Base-by-base conservation (phyloP, 148 eudicot species). In the Camellia granthamiana region DNA sequence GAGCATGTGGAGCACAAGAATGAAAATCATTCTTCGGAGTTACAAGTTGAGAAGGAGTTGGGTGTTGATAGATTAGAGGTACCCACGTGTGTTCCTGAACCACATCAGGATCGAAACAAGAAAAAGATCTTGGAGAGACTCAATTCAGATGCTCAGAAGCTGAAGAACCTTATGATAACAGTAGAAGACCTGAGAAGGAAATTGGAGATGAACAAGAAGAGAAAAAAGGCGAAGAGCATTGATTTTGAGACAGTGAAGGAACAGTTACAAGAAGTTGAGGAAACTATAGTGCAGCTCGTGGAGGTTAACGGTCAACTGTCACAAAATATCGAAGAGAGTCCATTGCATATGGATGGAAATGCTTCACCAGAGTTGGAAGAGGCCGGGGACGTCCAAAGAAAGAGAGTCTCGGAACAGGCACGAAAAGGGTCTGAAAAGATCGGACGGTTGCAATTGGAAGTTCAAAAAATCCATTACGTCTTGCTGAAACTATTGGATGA, bases 401-500 rank as follows among this genome's bases (percentile, higher is more conserved):
- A 83, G 85, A 85, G 82, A 72, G 83, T 91, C 6, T 80, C 84
- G 19, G 94, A 92, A 62, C 90, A 90, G 81, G 94, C 89, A 13
- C 83, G 86, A 65, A 90, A 85, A 85, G 98, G 88, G 80, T 87
- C 98, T 6, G 99, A 93, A 62, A 89, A 88, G 80, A 90, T 96
- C 49, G 90, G 80, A 41, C 75, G 86, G 68, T 80, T 96, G 90
- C 93, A 90, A 80, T 63, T 90, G 62, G 97, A 92, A 82, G 74
- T 93, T 80, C 99, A 96, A 82, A 91, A 83, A 78, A 86, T 94
- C 69, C 89, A 90, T 81, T 87, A 86, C 59, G 82, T 88, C 56
- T 64, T 93, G 90, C 75, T 86, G 64, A 89, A 86, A 72, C 70
- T 91, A n/a, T 91, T 89, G 8, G 94, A 93, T 44, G 93, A 90